phyloP scores from a whole-genome alignment of 345 rosid species.

The Rhodomyrtus tomentosa region DNA sequence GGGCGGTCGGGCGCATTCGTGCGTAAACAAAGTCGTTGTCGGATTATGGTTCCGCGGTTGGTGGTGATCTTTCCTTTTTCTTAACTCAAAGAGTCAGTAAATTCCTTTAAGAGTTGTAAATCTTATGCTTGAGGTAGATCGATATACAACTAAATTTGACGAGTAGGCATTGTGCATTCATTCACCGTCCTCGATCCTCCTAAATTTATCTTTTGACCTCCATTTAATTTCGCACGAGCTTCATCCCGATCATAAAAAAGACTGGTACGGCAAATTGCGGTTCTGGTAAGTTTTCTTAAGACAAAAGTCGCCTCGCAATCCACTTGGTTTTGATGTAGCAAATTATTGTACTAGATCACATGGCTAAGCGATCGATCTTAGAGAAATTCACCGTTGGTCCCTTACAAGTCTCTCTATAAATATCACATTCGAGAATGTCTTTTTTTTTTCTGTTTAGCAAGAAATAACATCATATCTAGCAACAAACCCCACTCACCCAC shows the following conservation, averaged over 20 bases:
- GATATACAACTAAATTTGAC: background rate
- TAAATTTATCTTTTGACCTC: rapidly evolving
- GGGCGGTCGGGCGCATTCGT: background rate
- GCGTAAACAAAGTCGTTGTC: background rate
- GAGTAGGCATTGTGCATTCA: background rate
- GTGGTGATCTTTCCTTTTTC: background rate
- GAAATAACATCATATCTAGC: background rate
- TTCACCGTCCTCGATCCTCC: rapidly evolving
- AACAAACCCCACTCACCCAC: background rate
- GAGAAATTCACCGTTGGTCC: background rate
- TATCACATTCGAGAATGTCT: background rate
- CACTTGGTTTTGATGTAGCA: background rate
- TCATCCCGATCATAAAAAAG: background rate
- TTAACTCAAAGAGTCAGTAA: too few relatives aligned
- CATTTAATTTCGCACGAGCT: background rate
- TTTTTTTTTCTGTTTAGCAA: background rate
- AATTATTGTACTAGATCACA: background rate
- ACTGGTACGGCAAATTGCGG: too few relatives aligned
- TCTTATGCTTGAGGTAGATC: background rate
- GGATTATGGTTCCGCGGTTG: background rate
- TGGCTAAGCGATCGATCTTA: background rate
- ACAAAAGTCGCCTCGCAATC: background rate
- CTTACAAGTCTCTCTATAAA: background rate
- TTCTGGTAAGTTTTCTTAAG: rapidly evolving
- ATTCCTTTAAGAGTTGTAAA: background rate